phyloP scores from a whole-genome alignment of 2,329 filamentous ascomycete genomes.

The Chaetothyriales sp. region DNA sequence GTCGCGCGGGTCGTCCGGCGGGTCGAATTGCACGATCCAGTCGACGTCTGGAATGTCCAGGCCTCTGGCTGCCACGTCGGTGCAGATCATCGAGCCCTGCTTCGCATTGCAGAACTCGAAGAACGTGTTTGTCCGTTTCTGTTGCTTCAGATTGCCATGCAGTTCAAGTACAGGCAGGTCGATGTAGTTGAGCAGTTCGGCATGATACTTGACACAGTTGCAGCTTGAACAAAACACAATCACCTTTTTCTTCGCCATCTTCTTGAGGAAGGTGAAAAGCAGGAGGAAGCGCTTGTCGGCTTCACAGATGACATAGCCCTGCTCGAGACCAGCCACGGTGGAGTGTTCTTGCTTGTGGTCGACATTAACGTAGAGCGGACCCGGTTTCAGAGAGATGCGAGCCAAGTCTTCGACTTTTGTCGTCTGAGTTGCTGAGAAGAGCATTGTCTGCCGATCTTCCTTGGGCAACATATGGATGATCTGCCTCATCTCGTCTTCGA shows the following conservation, averaged over 20 bases:
- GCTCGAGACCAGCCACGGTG: conserved; percentile 85
- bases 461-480: conserved; percentile 88
- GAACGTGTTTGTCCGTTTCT: conserved; percentile 96
- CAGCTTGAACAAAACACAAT: conserved; percentile 93
- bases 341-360: conserved; percentile 78
- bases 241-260: conserved; percentile 87
- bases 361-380: conserved; percentile 93
- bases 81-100: conserved; percentile 81
- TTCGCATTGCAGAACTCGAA: conserved; percentile 87
- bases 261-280: conserved; percentile 85
- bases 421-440: conserved; percentile 98
- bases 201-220: conserved; percentile 89
- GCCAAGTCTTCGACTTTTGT: conserved; percentile 97
- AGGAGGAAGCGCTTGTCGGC: conserved; percentile 86
- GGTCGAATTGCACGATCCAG: conserved; percentile 93
- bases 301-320: conserved; percentile 89
- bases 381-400: conserved; percentile 76
- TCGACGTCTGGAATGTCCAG: conserved; percentile 92
- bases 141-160: conserved; percentile 94
- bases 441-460: conserved; percentile 79
- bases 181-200: conserved; percentile 92
- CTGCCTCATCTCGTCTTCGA: conserved; percentile 95
- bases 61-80: conserved; percentile 86
- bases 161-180: conserved; percentile 77
- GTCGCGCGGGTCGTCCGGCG: conserved; percentile 75